phyloP scores from a whole-genome alignment of 768 basidiomycete species.

The Amanita muscaria region DNA sequence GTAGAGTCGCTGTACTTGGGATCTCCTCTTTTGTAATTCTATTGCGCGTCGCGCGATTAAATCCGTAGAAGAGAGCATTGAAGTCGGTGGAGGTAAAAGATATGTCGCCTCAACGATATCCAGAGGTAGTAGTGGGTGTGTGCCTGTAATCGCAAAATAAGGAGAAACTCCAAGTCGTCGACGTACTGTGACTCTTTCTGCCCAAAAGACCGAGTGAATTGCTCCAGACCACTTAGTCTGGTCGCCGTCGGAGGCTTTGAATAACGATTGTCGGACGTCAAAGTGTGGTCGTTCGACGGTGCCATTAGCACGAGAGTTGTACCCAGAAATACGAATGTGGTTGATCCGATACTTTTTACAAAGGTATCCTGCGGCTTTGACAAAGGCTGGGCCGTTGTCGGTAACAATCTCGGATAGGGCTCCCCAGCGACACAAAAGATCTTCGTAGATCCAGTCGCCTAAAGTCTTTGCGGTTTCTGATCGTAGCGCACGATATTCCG shows the following conservation, averaged over 20 bases:
- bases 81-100: slow-evolving; percentile 3
- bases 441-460: too few relatives aligned
- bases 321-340: slow-evolving; percentile 31
- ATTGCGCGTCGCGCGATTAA: too few relatives aligned
- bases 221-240: slow-evolving; percentile 23
- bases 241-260: slow-evolving; percentile 24
- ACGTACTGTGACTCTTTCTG: slow-evolving; percentile 22
- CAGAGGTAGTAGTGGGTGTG: slow-evolving; percentile 26
- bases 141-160: slow-evolving; percentile 24
- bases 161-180: slow-evolving; percentile 25
- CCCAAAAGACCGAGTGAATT: slow-evolving; percentile 21
- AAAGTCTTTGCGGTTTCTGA: too few relatives aligned
- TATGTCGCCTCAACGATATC: slow-evolving; percentile 18
- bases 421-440: too few relatives aligned
- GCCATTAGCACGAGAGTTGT: slow-evolving; percentile 32
- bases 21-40: too few relatives aligned
- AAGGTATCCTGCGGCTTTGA: slow-evolving; percentile 15
- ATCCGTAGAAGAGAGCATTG: neutral
- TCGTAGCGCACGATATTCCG: neutral
- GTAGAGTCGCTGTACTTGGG: too few relatives aligned
- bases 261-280: slow-evolving; percentile 19
- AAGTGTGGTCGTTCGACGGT: slow-evolving; percentile 23
- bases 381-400: too few relatives aligned
- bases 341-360: slow-evolving; percentile 20
- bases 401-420: too few relatives aligned